These are phyloP conservation scores for Rasamsonia emersonii DNA, from an alignment of 2,329 filamentous ascomycete genomes.

Conservation along the genomic window DNA sequence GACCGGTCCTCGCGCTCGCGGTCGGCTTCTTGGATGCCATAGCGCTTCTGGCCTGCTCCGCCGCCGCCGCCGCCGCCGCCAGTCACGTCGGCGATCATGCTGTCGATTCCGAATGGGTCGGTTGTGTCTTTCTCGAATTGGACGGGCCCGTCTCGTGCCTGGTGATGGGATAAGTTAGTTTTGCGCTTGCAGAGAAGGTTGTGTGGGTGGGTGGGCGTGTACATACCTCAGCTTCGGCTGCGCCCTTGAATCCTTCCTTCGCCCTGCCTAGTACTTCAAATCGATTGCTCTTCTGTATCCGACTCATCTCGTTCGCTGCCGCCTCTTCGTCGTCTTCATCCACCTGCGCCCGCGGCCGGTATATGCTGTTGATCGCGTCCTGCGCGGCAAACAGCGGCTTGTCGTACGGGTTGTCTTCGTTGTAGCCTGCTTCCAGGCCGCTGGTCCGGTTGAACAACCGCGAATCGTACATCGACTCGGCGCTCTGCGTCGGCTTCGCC, in stretches of 20 bases:
- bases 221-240: slow-evolving; percentile 65
- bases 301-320: slow-evolving; percentile 72
- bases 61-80: slow-evolving; percentile 50
- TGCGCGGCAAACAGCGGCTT: slow-evolving; percentile 95
- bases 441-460: slow-evolving; percentile 89
- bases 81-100: slow-evolving; percentile 76
- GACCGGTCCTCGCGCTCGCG: slow-evolving; percentile 59
- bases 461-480: slow-evolving; percentile 95
- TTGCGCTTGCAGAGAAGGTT: slow-evolving; percentile 1
- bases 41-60: slow-evolving; percentile 41
- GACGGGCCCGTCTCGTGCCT: slow-evolving; percentile 81
- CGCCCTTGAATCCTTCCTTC: slow-evolving; percentile 79
- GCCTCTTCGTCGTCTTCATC: slow-evolving; percentile 70
- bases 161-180: slow-evolving; percentile 4
- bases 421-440: slow-evolving; percentile 86
- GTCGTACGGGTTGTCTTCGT: slow-evolving; percentile 95
- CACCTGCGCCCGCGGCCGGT: slow-evolving; percentile 65
- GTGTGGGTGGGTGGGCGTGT: slow-evolving; percentile 5
- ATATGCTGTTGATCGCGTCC: slow-evolving; percentile 90
- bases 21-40: slow-evolving; percentile 35
- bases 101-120: slow-evolving; percentile 91
- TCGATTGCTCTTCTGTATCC: slow-evolving; percentile 74
- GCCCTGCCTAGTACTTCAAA: slow-evolving; percentile 84
- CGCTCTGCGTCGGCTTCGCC: slow-evolving; percentile 85
- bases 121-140: slow-evolving; percentile 85